A percentile compares a stretch with the other conserved stretches of the same genome.
These are phyloP conservation scores for Aspergillus sp. DNA, from an alignment of 2,329 filamentous ascomycete genomes.

Conservation along the genomic window DNA sequence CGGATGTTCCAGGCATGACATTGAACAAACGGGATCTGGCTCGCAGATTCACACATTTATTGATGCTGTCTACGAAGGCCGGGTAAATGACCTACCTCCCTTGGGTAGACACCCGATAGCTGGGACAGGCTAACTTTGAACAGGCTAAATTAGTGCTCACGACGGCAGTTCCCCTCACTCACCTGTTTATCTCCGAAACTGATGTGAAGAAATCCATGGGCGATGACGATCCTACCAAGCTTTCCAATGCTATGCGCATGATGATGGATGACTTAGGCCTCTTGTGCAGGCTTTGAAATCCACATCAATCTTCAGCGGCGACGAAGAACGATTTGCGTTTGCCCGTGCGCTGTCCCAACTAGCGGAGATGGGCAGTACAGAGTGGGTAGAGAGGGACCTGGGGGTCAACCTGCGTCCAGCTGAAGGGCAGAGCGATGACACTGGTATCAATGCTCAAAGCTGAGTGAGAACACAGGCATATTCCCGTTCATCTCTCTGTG, in stretches of 20 bases:
- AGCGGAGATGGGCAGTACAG: conserved; percentile 84
- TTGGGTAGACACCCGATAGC: too few species aligned
- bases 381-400: conserved; percentile 82
- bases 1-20: conserved; percentile 86
- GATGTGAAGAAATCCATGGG: conserved; percentile 56
- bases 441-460: too few species aligned
- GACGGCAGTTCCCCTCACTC: conserved; percentile 70
- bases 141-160: conserved; percentile 89
- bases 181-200: conserved; percentile 74
- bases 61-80: conserved; percentile 82
- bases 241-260: conserved; percentile 64
- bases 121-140: too few species aligned
- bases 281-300: conserved; percentile 76
- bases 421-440: too few species aligned
- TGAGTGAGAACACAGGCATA: too few species aligned
- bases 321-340: conserved; percentile 96
- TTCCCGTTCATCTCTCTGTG: too few species aligned
- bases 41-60: conserved; percentile 90
- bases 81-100: conserved; percentile 36
- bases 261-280: conserved; percentile 83
- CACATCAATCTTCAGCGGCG: conserved; percentile 79
- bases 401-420: conserved; percentile 34
- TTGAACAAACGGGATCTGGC: conserved; percentile 78
- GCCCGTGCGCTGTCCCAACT: conserved; percentile 76
- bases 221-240: conserved; percentile 37